A percentile compares a stretch with the other conserved stretches of the same genome.
phyloP scores from a whole-genome alignment of 2,329 filamentous ascomycete genomes.

The Trichophyton rubrum region DNA sequence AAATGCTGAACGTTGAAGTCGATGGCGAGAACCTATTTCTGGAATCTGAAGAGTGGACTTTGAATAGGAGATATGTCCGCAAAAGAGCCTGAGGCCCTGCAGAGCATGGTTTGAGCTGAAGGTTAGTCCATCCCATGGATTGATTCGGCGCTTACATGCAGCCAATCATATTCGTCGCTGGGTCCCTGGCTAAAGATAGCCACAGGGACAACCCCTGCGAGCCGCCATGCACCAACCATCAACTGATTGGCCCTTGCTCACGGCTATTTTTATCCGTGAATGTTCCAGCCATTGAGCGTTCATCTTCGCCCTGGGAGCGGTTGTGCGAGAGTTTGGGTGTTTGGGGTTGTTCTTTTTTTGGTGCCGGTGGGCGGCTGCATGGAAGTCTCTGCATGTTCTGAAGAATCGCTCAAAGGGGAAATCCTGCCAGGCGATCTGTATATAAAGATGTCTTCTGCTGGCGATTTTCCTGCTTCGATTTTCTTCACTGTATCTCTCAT shows the following conservation, averaged over 20 bases:
- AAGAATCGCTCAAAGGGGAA: neutral
- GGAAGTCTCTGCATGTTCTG: neutral
- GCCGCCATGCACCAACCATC: neutral
- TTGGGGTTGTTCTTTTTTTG: constrained; percentile 2
- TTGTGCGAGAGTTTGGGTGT: neutral
- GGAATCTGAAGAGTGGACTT: neutral
- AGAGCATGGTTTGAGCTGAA: neutral
- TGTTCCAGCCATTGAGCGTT: neutral
- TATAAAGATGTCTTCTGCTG: neutral
- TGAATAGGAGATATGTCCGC: neutral
- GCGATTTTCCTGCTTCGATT: neutral
- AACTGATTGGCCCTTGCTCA: neutral
- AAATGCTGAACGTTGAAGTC: neutral
- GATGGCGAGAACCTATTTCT: neutral
- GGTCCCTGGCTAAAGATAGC: neutral
- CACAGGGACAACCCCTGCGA: neutral
- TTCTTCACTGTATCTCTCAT: neutral
- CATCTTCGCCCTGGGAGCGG: neutral
- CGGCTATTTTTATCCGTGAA: neutral
- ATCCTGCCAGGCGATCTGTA: neutral
- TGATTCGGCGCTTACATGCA: neutral
- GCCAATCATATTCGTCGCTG: neutral
- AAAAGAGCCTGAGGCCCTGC: neutral
- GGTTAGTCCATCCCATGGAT: neutral
- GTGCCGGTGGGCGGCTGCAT: neutral